Base-by-base conservation (phyloP, 2,329 filamentous ascomycete species). In the Lecanicillium sp. region DNA sequence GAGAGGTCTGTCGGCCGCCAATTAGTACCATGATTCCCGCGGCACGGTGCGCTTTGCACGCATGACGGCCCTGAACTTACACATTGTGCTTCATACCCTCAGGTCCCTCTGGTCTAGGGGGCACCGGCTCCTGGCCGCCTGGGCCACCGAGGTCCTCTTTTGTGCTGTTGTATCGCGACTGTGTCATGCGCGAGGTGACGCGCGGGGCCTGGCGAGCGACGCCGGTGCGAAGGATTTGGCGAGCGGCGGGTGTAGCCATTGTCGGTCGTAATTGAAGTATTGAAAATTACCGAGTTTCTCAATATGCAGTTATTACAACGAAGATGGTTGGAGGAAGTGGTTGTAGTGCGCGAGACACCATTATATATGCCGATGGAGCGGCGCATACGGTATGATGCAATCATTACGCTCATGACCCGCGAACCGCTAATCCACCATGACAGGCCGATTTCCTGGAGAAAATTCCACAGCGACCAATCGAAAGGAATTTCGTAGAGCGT, bases 1-100 rank as follows among this genome's bases (percentile, higher is more conserved):
- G 11, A 53, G 54, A 20, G 60, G 36, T 58, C 64, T 66, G n/a
- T 35, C n/a, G 5, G 0, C 4, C 2, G n/a, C n/a, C n/a, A n/a
- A n/a, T n/a, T n/a, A n/a, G n/a, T n/a, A n/a, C n/a, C n/a, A n/a
- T n/a, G n/a, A n/a, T n/a, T n/a, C n/a, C n/a, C n/a, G n/a, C n/a
- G n/a, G 5, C 3, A 20, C 35, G 51, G 50, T 27, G n/a, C 30
- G 11, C 29, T 14, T 21, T 19, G 38, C n/a, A 10, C 23, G 19
- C 14, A 15, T 35, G 7, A 26, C 9, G 32, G 19, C 3, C n/a
- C 24, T 17, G 5, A 21, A 24, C 45, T 40, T 54, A 67, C 65
- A 63, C 67, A 42, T 66, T 66, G 4, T 60, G 56, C 36, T 57
- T 57, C 8, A 63, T 5, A 2, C 52, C 55, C 3, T 67, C 65